Evolutionary conservation across 257 asterid genomes (phyloP), one percentile per base, ranked within the genome.

Genomic region (Dorcoceras hygrometricum): DNA sequence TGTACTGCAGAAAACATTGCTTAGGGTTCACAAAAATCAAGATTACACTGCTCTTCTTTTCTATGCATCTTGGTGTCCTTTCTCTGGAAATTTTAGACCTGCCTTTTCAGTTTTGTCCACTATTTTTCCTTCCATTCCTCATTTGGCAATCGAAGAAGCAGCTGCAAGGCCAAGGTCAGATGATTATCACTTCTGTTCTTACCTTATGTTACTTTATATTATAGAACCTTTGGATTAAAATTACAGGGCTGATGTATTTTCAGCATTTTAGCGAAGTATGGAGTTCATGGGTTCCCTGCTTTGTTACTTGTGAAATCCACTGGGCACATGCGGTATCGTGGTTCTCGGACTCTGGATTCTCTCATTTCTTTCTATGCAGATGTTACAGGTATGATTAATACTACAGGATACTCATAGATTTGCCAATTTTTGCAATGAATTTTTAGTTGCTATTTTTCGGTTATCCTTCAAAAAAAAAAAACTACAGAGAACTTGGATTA

Each of bases 41-140:
- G 87, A 85, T 61, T 90, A 88, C 68, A 92, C 83, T 71, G 86
- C 95, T 71, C 72, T 94, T 61, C 86, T 94, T 75, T 94, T 90
- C 89, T 90, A 90, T 79, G 91, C 99, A 24, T 84, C 96, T 63
- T 87, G 97, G 97, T 94, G 99, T 78, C 99, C 97, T 62, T 94
- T 94, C 89, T 94, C 97, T 51, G 79, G 75, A 63, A 57, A 78
- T 24, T 80, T 84, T 59, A 85, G 80, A 81, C 91, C 95, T 63
- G 82, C 76, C 65, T 85, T 88, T 79, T 90, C 95, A 56, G 24
- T 76, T 69, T 65, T 88, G 71, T 83, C 99, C 64, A 83, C 96
- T 39, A 71, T 90, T 57, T 94, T 82, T 71, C 95, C 96, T 67
- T 81, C 96, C 62, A 70, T 94, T 77, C 89, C 99, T 73, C 99